Base-by-base conservation (phyloP, 305 asterid genomes). In the Andrographis paniculata region DNA sequence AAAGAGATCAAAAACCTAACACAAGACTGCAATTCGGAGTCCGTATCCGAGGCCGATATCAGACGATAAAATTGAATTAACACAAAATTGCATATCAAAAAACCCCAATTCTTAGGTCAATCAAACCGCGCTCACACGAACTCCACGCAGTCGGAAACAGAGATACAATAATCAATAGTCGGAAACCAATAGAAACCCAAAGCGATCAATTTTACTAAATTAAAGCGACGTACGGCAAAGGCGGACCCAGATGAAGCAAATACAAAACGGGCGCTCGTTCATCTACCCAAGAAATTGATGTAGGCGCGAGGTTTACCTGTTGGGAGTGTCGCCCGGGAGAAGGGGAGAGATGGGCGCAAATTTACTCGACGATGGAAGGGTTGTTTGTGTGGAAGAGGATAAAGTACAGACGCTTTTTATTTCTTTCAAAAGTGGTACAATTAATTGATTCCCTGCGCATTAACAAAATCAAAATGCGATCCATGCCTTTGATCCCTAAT, bases 391-490 rank as follows among this genome's bases (percentile, higher is more conserved):
- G 11, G 50, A 42, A 3, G 17, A 27, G 35, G 30, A 58, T 42
- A 42, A 53, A 53, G 45, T 42, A 59, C 45, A 16, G 49, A 44
- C 17, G 41, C 16, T 30, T 45, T 45, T 45, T 45, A 5, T 17
- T 45, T 46, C 39, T 33, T 10, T 24, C 28, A 10, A 8, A 15
- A 28, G 17, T 8, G 18, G 36, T 31, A 52, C 24, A 22, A 45
- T 59, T 28, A 16, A 18, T 28, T 49, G 62, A 62, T 67, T 57
- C 68, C 46, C 56, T 45, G 56, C 68, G 56, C 56, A 33, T 35
- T 53, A 57, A 45, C 48, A 50, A 40, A 20, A 27, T 27, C 48
- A 50, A 40, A 20, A 40, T 9, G 48, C 52, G 23, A 46, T 30
- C 15, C 33, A 28, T 28, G 33, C 33, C 33, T 28, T 6, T 28